phyloP scores from a whole-genome alignment of 2,329 filamentous ascomycete species.

The Colletotrichum liriopes region DNA sequence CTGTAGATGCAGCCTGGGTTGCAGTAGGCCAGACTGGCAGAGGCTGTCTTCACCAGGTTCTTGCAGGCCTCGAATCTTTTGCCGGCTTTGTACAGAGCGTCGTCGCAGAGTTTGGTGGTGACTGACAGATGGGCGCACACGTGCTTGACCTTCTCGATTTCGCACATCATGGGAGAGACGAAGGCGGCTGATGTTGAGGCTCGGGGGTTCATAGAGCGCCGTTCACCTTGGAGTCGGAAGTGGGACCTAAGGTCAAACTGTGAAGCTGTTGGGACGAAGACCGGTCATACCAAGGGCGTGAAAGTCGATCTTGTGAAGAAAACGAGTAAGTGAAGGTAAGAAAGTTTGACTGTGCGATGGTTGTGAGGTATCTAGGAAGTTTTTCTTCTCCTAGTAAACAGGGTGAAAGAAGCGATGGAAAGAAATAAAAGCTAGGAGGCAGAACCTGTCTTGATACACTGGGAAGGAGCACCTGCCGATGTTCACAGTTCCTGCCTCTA shows the following conservation, averaged over 20 bases:
- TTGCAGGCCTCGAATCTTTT: neutral
- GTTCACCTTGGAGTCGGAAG: neutral
- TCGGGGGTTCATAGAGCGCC: neutral
- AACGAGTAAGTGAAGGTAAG: neutral
- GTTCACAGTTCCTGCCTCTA: neutral
- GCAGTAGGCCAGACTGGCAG: neutral
- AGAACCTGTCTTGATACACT: neutral
- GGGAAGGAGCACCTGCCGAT: neutral
- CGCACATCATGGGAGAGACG: neutral
- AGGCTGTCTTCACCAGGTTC: neutral
- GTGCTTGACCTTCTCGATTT: neutral
- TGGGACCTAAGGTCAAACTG: neutral
- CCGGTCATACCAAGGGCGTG: neutral
- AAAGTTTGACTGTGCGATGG: too few species aligned
- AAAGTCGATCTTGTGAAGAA: neutral
- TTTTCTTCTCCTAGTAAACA: neutral
- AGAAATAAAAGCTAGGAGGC: too few species aligned
- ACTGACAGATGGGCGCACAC: neutral
- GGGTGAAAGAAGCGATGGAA: neutral
- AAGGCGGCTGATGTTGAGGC: neutral
- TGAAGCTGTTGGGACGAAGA: fast-evolving
- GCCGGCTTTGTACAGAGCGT: neutral
- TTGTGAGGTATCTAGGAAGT: too few species aligned
- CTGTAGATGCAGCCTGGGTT: neutral
- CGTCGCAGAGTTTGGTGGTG: neutral